Base-by-base conservation (phyloP, 345 rosid genomes). In the Chamaenerion angustifolium region DNA sequence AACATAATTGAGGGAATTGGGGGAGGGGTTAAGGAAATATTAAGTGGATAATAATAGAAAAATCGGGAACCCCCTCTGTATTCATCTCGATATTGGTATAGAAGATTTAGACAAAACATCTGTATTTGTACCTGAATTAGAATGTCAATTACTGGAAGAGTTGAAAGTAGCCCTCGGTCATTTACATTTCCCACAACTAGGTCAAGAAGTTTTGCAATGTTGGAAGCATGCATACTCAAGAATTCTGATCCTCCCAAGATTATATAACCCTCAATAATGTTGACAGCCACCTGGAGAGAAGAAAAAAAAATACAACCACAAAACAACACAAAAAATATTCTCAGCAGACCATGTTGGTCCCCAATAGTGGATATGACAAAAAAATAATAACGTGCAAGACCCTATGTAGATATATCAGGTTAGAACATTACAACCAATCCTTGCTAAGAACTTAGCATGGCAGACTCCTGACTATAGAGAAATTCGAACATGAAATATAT, bases 201-300 rank as follows among this genome's bases (percentile, higher is more conserved):
- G 73, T 92, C 95, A 60, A 92, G 88, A 68, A 92, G 80, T 64
- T 78, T 87, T 52, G 96, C 94, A 45, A 92, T 78, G 62, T 49
- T 75, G 64, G 95, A 67, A 64, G 90, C 82, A 62, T 92, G 94
- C 72, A 79, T 60, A 49, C 69, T 82, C 12, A 87, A 71, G 77
- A 84, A 84, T 50, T 82, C 95, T 25, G 74, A 73, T 68, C 88
- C 95, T 56, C 83, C 95, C 78, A 87, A 56, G 58, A 84, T 65
- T 59, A 92, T 70, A 64, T 92, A 82, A 10, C 73, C 76, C 74
- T 87, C 98, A 46, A 83, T 65, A 53, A 92, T 80, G 62, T 67
- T 76, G 59, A 84, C 78, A 61, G 96, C 82, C 62, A 80, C 95
- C 98, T 92, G 74, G n/a, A n/a, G n/a, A n/a, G n/a, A n/a, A n/a